phyloP scores from a whole-genome alignment of 805 yeast genomes.

The Vanderwaltozyma verrucispora region DNA sequence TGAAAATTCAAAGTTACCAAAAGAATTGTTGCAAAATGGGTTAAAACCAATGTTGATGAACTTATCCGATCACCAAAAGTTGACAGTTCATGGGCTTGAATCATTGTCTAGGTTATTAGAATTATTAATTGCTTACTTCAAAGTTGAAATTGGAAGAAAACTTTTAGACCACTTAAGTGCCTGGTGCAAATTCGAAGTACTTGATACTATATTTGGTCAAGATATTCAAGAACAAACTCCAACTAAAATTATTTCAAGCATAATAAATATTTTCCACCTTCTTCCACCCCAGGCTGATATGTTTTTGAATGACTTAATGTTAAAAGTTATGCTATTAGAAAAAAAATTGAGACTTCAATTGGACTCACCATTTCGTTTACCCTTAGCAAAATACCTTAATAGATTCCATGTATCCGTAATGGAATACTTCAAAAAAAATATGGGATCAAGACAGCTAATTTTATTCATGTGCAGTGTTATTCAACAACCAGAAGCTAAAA shows the following conservation, averaged over 20 bases:
- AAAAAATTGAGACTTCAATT: conserved; percentile 75
- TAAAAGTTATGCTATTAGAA: conserved; percentile 68
- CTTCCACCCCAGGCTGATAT: conserved; percentile 88
- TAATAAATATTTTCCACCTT: conserved; percentile 81
- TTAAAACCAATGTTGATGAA: conserved; percentile 93
- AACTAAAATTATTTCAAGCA: conserved; percentile 80
- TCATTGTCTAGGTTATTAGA: conserved; percentile 83
- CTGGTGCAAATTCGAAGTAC: conserved; percentile 79
- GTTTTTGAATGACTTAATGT: conserved; percentile 78
- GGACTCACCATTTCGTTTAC: conserved; percentile 82
- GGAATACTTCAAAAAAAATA: conserved; percentile 56
- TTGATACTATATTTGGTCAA: conserved; percentile 67
- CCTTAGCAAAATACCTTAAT: conserved; percentile 77
- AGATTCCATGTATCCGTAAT: conserved; percentile 70
- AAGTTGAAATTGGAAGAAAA: conserved; percentile 93
- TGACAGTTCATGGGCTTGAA: conserved; percentile 82
- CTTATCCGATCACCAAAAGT: conserved; percentile 81
- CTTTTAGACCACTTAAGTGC: conserved; percentile 88
- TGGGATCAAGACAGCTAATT: conserved; percentile 52
- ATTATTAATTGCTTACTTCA: conserved; percentile 80
- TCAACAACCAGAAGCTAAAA: conserved; percentile 25
- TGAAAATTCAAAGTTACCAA: conserved; percentile 82
- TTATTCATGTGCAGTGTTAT: conserved; percentile 27
- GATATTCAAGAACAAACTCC: conserved; percentile 74
- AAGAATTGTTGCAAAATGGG: conserved; percentile 90